Evolutionary conservation across 192 early-diverging fungal species (phyloP).

Genomic region (Powellomyces hirtus): DNA sequence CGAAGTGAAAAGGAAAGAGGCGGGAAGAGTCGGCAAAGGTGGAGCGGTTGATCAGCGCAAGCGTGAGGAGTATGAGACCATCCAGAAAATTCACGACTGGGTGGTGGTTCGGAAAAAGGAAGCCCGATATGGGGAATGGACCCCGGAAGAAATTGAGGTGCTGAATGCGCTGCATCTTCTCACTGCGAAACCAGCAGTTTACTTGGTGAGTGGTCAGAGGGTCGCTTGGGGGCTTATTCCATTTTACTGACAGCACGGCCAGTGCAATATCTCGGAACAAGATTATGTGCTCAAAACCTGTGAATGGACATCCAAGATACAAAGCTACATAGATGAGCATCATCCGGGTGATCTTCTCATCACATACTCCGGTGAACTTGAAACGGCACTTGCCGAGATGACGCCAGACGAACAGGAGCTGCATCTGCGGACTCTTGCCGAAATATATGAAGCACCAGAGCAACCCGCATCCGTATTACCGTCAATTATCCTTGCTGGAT

Average conservation of each 20-base stretch:
- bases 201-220: constrained; percentile 27
- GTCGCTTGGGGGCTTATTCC: background rate
- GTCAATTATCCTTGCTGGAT: constrained; percentile 92
- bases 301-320: constrained; percentile 76
- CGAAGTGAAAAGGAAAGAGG: constrained; percentile 64
- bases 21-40: constrained; percentile 71
- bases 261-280: constrained; percentile 79
- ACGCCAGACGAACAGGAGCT: constrained; percentile 55
- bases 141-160: constrained; percentile 85
- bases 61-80: constrained; percentile 80
- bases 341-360: constrained; percentile 88
- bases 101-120: constrained; percentile 79
- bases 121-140: constrained; percentile 86
- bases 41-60: constrained; percentile 80
- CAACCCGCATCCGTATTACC: constrained; percentile 63
- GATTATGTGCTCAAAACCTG: constrained; percentile 92
- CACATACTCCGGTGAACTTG: constrained; percentile 85
- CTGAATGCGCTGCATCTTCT: constrained; percentile 85
- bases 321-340: constrained; percentile 89
- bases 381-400: constrained; percentile 59
- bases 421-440: constrained; percentile 64
- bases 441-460: constrained; percentile 44
- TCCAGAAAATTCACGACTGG: constrained; percentile 75
- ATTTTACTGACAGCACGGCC: background rate
- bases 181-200: constrained; percentile 94